Conservation (phyloP, 2,329 filamentous ascomycete genomes). For the Setomelanomma holmii region DNA sequence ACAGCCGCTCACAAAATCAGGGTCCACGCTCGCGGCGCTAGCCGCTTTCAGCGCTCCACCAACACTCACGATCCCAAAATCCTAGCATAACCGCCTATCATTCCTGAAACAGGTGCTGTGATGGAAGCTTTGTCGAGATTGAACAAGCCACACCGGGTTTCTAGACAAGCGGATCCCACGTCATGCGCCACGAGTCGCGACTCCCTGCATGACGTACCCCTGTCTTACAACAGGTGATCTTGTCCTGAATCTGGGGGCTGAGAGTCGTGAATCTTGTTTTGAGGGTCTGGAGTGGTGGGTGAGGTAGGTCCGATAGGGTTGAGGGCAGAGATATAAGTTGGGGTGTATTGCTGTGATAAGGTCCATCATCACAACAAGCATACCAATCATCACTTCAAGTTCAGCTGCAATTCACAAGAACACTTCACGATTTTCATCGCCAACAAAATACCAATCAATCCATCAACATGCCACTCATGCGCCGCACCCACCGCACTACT, state of each 20-base stretch:
- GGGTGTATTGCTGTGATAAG: background rate
- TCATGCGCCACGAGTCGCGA: slow-evolving; percentile 25
- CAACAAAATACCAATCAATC: slow-evolving; percentile 6
- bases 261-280: slow-evolving; percentile 32
- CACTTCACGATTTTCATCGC: slow-evolving; percentile 6
- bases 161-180: slow-evolving; percentile 13
- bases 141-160: slow-evolving; percentile 18
- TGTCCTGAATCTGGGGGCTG: slow-evolving; percentile 11
- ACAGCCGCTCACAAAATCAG: slow-evolving; percentile 1
- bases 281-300: slow-evolving; percentile 6
- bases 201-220: slow-evolving; percentile 38
- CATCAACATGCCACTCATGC: slow-evolving; percentile 38
- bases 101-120: slow-evolving; percentile 7
- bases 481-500: slow-evolving; percentile 29
- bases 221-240: slow-evolving; percentile 12
- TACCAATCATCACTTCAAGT: slow-evolving; percentile 4
- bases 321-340: slow-evolving; percentile 13
- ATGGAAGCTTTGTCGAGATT: slow-evolving; percentile 10
- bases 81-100: slow-evolving; percentile 18
- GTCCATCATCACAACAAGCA: slow-evolving; percentile 5
- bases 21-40: slow-evolving; percentile 2
- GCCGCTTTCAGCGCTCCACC: background rate
- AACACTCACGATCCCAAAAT: slow-evolving; percentile 1
- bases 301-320: slow-evolving; percentile 1
- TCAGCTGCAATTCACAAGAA: slow-evolving; percentile 8